Conservation (phyloP, 192 early-diverging fungal genomes). For the Coemansia aciculifera region DNA sequence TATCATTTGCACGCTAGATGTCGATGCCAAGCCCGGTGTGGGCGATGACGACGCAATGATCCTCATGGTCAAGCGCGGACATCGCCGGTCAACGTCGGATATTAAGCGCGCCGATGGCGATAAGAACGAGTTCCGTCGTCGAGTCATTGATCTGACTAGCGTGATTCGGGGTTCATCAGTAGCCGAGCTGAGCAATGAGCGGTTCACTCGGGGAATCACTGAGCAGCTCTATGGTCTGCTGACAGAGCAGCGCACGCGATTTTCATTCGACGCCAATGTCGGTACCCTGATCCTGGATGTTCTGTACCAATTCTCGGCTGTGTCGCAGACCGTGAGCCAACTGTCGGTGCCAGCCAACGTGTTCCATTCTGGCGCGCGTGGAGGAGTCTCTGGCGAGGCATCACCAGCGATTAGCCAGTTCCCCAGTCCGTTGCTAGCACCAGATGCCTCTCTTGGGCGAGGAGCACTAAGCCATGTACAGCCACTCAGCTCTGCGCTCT, state of each 20-base stretch:
- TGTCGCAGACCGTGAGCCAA: slow-evolving; percentile 55
- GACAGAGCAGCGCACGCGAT: slow-evolving; percentile 52
- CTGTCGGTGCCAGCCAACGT: slow-evolving; percentile 26
- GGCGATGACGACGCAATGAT: slow-evolving; percentile 55
- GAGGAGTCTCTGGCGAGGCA: slow-evolving; percentile 44
- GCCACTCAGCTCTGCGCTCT: slow-evolving; percentile 41
- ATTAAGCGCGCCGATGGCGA: slow-evolving; percentile 46
- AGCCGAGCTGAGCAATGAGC: slow-evolving; percentile 49
- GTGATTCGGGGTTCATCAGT: slow-evolving; percentile 47
- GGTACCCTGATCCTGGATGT: slow-evolving; percentile 53
- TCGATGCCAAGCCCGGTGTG: slow-evolving; percentile 33
- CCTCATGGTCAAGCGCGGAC: slow-evolving; percentile 54
- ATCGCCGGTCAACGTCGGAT: slow-evolving; percentile 48
- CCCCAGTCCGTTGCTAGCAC: slow-evolving; percentile 50
- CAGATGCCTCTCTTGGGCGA: slow-evolving; percentile 31
- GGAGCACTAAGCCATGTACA: slow-evolving; percentile 23
- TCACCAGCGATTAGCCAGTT: slow-evolving; percentile 52
- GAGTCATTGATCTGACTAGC: slow-evolving; percentile 44
- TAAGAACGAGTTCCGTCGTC: slow-evolving; percentile 47
- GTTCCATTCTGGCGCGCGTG: slow-evolving; percentile 18
- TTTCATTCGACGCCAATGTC: slow-evolving; percentile 39
- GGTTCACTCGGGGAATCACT: slow-evolving; percentile 37
- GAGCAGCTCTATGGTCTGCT: slow-evolving; percentile 53
- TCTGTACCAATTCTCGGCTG: slow-evolving; percentile 54
- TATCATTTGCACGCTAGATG: slow-evolving; percentile 41